Evolutionary conservation across 805 yeast genomes (phyloP).

Genomic region (Kodamaea fukazawae): DNA sequence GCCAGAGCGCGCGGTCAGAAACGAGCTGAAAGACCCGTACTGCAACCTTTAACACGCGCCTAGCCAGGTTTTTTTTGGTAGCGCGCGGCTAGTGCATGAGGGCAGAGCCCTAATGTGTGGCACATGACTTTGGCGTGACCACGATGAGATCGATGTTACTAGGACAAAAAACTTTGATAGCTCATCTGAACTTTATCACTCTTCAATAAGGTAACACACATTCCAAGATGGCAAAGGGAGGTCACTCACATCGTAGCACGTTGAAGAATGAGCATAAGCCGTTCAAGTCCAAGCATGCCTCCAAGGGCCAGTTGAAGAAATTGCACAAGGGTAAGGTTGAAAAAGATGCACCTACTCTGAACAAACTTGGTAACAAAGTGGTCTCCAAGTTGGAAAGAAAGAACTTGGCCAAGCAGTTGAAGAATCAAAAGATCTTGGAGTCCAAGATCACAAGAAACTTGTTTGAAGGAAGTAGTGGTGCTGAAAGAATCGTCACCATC

Average conservation of each 20-base stretch:
- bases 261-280: slow-evolving; percentile 83
- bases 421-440: slow-evolving; percentile 64
- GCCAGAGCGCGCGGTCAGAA: not conserved
- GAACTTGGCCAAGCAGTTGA: slow-evolving; percentile 74
- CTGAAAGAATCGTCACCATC: slow-evolving; percentile 79
- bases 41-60: slow-evolving; percentile 2
- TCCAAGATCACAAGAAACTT: slow-evolving; percentile 59
- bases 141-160: slow-evolving; percentile 4
- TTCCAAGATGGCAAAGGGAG: slow-evolving; percentile 53
- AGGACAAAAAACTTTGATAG: slow-evolving; percentile 7
- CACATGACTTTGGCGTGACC: slow-evolving; percentile 6
- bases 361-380: slow-evolving; percentile 36
- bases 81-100: not conserved
- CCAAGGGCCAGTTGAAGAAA: slow-evolving; percentile 83
- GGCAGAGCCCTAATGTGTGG: slow-evolving; percentile 9
- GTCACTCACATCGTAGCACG: slow-evolving; percentile 79
- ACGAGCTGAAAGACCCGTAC: slow-evolving; percentile 3
- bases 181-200: slow-evolving; percentile 11
- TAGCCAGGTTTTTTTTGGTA: slow-evolving; percentile 3
- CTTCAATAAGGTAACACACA: slow-evolving; percentile 3
- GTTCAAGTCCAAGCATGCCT: slow-evolving; percentile 87
- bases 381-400: slow-evolving; percentile 62
- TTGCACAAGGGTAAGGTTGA: slow-evolving; percentile 85
- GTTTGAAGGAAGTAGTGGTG: slow-evolving; percentile 78
- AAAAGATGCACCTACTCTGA: slow-evolving; percentile 40